phyloP scores from a whole-genome alignment of 345 rosid genomes.

The Carallia pectinifolia region DNA sequence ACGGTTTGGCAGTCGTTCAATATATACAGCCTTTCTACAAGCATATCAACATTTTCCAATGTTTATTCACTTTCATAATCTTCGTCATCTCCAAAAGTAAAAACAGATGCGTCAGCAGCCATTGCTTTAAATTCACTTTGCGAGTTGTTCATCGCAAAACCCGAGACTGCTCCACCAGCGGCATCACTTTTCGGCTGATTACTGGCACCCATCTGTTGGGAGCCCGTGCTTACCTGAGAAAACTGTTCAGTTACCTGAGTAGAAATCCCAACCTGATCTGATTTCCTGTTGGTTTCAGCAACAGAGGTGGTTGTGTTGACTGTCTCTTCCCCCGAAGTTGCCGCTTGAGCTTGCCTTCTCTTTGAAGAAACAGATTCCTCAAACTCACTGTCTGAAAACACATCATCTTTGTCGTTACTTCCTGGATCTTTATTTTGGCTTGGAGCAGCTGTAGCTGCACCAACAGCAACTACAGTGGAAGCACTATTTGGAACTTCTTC shows the following conservation, averaged over 20 bases:
- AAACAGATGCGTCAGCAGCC: slow-evolving; percentile 90
- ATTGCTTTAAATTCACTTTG: slow-evolving; percentile 70
- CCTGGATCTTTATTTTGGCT: slow-evolving; percentile 41
- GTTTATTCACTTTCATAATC: slow-evolving; percentile 70
- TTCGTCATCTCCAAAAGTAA: slow-evolving; percentile 83
- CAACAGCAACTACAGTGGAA: slow-evolving; percentile 31
- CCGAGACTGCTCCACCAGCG: slow-evolving; percentile 28
- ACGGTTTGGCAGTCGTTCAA: slow-evolving; percentile 12
- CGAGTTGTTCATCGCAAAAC: slow-evolving; percentile 15
- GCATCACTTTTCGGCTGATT: slow-evolving; percentile 21
- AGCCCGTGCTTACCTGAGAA: slow-evolving; percentile 32
- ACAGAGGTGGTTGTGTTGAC: slow-evolving; percentile 1
- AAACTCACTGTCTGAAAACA: slow-evolving; percentile 77
- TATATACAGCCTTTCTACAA: slow-evolving; percentile 11
- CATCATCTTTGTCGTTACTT: slow-evolving; percentile 60
- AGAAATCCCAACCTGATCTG: slow-evolving; percentile 43
- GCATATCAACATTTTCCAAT: background rate
- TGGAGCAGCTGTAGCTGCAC: slow-evolving; percentile 25
- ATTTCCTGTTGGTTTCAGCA: slow-evolving; percentile 21
- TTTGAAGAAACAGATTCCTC: slow-evolving; percentile 54
- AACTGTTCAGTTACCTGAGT: slow-evolving; percentile 45
- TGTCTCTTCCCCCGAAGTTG: slow-evolving; percentile 26
- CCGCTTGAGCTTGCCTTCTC: slow-evolving; percentile 24
- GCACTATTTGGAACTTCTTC: slow-evolving; percentile 41
- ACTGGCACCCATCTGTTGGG: slow-evolving; percentile 4